Evolutionary conservation across 2,329 filamentous ascomycete genomes (phyloP).

Genomic region (Salinomyces thailandicus): DNA sequence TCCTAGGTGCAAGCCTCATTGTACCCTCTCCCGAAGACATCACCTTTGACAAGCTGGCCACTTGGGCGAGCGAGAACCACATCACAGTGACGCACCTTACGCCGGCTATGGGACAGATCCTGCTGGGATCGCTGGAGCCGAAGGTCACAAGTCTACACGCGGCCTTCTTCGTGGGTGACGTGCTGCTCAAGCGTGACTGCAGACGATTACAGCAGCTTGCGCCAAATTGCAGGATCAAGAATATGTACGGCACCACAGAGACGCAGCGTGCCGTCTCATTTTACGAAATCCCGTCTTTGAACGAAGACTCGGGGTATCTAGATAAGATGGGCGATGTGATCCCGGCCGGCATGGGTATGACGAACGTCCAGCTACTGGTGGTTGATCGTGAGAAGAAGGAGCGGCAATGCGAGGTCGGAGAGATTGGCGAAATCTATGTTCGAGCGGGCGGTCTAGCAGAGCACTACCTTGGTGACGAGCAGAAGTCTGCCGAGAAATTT

Average conservation of each 20-base stretch:
- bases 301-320: slow-evolving; percentile 52
- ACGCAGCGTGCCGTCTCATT: slow-evolving; percentile 73
- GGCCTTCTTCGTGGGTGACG: slow-evolving; percentile 86
- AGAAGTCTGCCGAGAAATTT: slow-evolving; percentile 66
- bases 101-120: slow-evolving; percentile 90
- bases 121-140: slow-evolving; percentile 76
- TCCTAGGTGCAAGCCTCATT: slow-evolving; percentile 68
- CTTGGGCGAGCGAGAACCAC: slow-evolving; percentile 72
- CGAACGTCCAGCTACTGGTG: slow-evolving; percentile 78
- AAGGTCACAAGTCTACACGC: slow-evolving; percentile 48
- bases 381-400: slow-evolving; percentile 59
- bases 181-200: slow-evolving; percentile 78
- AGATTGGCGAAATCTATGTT: slow-evolving; percentile 75
- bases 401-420: slow-evolving; percentile 65
- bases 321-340: slow-evolving; percentile 63
- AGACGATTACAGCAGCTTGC: slow-evolving; percentile 64
- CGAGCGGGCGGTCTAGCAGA: slow-evolving; percentile 76
- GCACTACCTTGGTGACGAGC: slow-evolving; percentile 56
- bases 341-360: slow-evolving; percentile 75
- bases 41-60: slow-evolving; percentile 69
- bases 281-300: slow-evolving; percentile 61
- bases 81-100: slow-evolving; percentile 81
- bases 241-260: slow-evolving; percentile 85
- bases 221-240: slow-evolving; percentile 63
- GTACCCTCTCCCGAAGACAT: slow-evolving; percentile 77